phyloP scores from a whole-genome alignment of 176 grass and related monocot genomes.

The Luzula sylvatica region DNA sequence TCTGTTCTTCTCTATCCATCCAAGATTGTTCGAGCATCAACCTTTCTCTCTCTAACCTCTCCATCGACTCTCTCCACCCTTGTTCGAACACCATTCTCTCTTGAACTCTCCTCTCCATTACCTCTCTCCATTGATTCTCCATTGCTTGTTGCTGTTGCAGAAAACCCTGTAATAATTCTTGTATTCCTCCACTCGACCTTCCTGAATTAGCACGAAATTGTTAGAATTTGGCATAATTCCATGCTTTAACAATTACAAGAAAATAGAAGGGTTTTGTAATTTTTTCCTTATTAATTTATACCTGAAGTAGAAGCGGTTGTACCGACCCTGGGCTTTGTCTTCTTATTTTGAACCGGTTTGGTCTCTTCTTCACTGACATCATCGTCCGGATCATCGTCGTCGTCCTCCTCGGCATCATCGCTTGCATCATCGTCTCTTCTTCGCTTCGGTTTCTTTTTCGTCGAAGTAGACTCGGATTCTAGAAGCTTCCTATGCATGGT shows the following conservation, averaged over 20 bases:
- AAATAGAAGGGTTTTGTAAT: too few species aligned
- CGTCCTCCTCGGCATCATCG: conserved; percentile 29
- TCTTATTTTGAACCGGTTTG: conserved; percentile 4
- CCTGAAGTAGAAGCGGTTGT: conserved; percentile 15
- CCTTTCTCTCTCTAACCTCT: conserved; percentile 68
- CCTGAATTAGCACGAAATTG: background rate
- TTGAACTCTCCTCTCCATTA: conserved; percentile 42
- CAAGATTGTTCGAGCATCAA: conserved; percentile 66
- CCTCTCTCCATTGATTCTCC: conserved; percentile 57
- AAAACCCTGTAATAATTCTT: conserved; percentile 52
- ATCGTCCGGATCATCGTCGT: conserved; percentile 20
- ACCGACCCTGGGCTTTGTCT: background rate
- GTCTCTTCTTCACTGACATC: conserved; percentile 49
- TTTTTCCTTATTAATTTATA: background rate
- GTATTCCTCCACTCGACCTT: conserved; percentile 16
- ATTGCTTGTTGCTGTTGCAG: conserved; percentile 64
- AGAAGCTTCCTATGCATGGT: conserved; percentile 63
- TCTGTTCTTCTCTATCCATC: conserved; percentile 77
- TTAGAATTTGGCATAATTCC: too few species aligned
- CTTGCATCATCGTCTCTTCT: conserved; percentile 16
- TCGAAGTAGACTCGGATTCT: conserved; percentile 23
- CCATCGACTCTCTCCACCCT: conserved; percentile 76
- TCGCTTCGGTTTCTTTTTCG: conserved; percentile 33
- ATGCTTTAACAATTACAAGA: too few species aligned
- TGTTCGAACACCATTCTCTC: conserved; percentile 60